Percentiles rank a stretch among this genome's conserved stretches.
Conservation (phyloP, 371 early-diverging fungal genomes). For the Apophysomyces variabilis region DNA sequence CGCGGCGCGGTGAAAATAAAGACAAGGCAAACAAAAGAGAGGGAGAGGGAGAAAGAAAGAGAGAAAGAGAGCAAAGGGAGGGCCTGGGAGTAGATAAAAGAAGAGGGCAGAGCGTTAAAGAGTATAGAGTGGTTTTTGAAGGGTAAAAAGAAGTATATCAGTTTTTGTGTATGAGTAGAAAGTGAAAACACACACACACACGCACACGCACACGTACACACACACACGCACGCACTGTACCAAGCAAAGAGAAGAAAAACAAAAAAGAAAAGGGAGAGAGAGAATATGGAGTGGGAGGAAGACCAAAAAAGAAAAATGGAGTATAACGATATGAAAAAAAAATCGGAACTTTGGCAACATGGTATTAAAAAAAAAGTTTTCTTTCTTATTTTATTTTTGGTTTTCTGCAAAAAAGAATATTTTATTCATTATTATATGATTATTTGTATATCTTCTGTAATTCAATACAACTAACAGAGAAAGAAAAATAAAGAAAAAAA, state of each 20-base stretch:
- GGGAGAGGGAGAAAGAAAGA: neutral
- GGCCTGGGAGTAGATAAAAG: neutral
- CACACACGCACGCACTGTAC: no score
- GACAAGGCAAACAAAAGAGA: slow-evolving; percentile 3
- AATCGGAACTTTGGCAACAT: neutral
- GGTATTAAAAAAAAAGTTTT: neutral
- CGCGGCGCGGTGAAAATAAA: slow-evolving; percentile 12
- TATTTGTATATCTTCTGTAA: no score
- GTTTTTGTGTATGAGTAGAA: neutral
- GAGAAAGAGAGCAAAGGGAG: neutral
- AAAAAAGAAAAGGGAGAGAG: no score
- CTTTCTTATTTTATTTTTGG: neutral
- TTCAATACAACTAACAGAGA: neutral
- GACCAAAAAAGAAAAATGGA: no score
- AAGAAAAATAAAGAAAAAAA: no score
- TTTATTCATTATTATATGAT: no score
- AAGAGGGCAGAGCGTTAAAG: neutral
- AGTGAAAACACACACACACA: no score
- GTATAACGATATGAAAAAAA: no score
- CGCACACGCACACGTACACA: no score
- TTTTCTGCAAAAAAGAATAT: no score
- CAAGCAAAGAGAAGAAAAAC: no score
- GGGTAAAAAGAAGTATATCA: slow-evolving; percentile 4
- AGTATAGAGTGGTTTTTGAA: neutral
- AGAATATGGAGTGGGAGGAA: no score